Evolutionary conservation across 208 protist genomes (phyloP).

Genomic region (Leishmania tarentolae): DNA sequence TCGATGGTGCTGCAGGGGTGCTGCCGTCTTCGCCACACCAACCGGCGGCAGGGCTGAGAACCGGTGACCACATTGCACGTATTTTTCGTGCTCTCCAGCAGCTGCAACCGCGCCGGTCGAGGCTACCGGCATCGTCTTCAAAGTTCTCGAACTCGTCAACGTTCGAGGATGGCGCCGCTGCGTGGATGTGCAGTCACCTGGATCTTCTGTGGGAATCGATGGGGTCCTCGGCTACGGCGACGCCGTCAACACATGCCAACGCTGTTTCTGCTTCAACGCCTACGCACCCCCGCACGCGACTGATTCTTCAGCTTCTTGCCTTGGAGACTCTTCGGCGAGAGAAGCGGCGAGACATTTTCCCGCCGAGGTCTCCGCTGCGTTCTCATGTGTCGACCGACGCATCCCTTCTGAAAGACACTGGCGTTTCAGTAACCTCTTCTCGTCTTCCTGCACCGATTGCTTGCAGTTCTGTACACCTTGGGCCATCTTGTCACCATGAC

Average conservation of each 20-base stretch:
- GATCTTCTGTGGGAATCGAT: constrained; percentile 23
- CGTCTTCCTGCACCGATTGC: not conserved
- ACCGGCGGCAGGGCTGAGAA: not conserved
- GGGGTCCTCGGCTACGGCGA: not conserved
- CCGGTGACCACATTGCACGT: not conserved
- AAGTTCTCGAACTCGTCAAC: not conserved
- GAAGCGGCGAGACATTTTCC: not conserved
- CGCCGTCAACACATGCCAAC: not conserved
- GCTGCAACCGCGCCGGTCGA: not conserved
- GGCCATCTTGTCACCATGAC: not conserved
- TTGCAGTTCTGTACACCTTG: not conserved
- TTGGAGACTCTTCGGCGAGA: constrained; percentile 3
- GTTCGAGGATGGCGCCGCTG: constrained; percentile 19
- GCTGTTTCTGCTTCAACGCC: not conserved
- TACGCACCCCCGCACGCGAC: constrained; percentile 15
- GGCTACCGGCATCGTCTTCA: not conserved
- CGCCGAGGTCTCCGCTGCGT: not conserved
- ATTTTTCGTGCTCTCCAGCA: constrained; percentile 10
- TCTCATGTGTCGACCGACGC: not conserved
- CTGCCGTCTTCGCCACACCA: not conserved
- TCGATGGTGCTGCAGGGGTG: not conserved
- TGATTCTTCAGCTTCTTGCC: constrained; percentile 21
- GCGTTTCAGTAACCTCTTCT: not conserved
- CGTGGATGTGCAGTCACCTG: constrained; percentile 30
- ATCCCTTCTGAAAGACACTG: not conserved